Evolutionary conservation across 2,329 filamentous ascomycete species (phyloP).

Genomic region (Helminthosporium solani): DNA sequence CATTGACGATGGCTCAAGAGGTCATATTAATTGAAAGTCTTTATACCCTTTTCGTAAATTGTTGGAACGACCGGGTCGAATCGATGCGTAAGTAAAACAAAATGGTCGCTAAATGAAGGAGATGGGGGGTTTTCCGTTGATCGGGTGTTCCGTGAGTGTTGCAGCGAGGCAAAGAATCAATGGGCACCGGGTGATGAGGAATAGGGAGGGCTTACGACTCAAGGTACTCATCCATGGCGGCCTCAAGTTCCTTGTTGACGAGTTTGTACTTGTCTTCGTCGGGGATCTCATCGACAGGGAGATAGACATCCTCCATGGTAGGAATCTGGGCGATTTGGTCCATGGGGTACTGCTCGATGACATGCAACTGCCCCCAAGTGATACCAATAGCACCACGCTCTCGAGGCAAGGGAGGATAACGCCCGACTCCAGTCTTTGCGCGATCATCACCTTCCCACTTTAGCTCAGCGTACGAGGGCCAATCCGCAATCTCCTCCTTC

Average conservation of each 20-base stretch:
- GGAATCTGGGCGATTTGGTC: constrained; percentile 42
- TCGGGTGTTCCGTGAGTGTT: neutral
- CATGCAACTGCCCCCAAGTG: constrained; percentile 45
- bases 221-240: constrained; percentile 29
- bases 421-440: constrained; percentile 45
- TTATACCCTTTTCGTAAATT: neutral
- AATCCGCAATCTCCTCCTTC: constrained; percentile 42
- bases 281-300: constrained; percentile 41
- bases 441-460: constrained; percentile 52
- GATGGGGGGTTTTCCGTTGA: neutral
- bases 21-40: neutral
- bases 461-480: constrained; percentile 45
- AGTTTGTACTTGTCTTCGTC: constrained; percentile 27
- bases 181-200: neutral
- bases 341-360: constrained; percentile 40
- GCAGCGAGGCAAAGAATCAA: neutral
- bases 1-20: neutral
- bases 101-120: neutral
- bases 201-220: constrained; percentile 9
- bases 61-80: neutral
- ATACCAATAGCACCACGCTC: constrained; percentile 44
- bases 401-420: constrained; percentile 48
- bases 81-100: constrained; percentile 1
- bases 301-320: constrained; percentile 40
- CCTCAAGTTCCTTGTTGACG: constrained; percentile 27